Base-by-base conservation (phyloP, 1,284 basidiomycete genomes). In the Apiotrichum montevideense region DNA sequence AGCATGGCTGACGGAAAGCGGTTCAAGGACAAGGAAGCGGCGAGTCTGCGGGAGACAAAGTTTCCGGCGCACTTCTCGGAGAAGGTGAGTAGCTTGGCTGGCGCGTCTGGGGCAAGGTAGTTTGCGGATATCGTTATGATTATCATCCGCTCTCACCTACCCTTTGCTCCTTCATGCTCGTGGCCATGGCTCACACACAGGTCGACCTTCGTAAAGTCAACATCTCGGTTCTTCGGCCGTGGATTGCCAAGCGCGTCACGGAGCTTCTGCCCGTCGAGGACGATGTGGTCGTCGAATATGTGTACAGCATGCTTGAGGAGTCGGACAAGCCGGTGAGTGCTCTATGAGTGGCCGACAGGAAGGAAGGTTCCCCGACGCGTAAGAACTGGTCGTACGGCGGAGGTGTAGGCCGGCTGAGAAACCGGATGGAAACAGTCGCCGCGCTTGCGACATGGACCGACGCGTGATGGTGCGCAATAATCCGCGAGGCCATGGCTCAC, bases 131-230 rank as follows among this genome's bases (percentile, higher is more conserved):
- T 21, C 21, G 21, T 39, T 39, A 13, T 39, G 37, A 8, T 39
- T 39, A 39, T 39, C 7, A 39, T 39, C 21, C 21, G 21, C 21
- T 21, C 21, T n/a, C 21, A 29, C 13, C 33, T n/a, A 35, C 13
- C 11, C 42, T 46, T 56, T 43, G 11, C 8, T 21, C 21, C 5
- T 9, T n/a, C 21, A 9, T 8, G 6, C 21, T 13, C n/a, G n/a
- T n/a, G 6, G 29, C 2, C 35, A 39, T 34, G n/a, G 49, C 62
- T 61, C 51, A 63, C 56, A 4, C 37, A 15, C 66, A 90, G 87
- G 91, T 97, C 52, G 93, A 97, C 75, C 88, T 95, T 84, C 83
- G 88, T 52, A 96, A 96, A 80, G 92, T 98, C 58, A 95, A 96
- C 74, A 72, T 77, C 33, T 57, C 67, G 14, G 77, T 78, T 14